Evolutionary conservation across 176 grass and related monocot genomes (phyloP).

Genomic region (Saccharum officinarum): DNA sequence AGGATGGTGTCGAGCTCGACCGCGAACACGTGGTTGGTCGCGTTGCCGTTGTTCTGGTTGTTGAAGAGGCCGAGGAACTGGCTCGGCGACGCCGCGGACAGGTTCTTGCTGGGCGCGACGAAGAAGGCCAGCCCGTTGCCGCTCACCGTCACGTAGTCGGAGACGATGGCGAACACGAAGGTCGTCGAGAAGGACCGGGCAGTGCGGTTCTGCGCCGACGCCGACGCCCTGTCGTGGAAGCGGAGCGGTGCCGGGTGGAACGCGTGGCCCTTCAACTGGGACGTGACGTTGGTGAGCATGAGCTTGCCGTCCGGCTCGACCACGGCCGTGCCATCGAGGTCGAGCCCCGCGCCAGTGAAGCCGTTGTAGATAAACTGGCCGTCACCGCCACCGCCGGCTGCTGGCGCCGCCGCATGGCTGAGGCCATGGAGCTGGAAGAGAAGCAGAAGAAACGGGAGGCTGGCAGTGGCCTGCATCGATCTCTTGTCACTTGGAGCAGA

Average conservation of each 20-base stretch:
- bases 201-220: neutral
- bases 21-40: slow-evolving; percentile 40
- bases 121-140: slow-evolving; percentile 23
- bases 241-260: neutral
- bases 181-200: slow-evolving; percentile 27
- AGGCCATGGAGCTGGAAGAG: neutral
- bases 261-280: neutral
- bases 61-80: slow-evolving; percentile 40
- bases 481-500: neutral
- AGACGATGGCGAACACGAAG: slow-evolving; percentile 35
- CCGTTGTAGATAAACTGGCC: slow-evolving; percentile 13
- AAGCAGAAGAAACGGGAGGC: neutral
- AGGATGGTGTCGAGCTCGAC: slow-evolving; percentile 66
- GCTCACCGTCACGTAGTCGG: neutral
- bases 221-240: neutral
- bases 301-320: neutral
- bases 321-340: neutral
- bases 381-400: neutral
- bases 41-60: slow-evolving; percentile 38
- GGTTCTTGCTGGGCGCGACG: slow-evolving; percentile 6
- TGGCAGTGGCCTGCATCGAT: neutral
- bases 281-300: neutral
- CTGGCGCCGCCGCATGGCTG: neutral
- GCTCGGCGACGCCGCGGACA: neutral
- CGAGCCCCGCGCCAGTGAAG: neutral